Conservation (phyloP, 495 filamentous ascomycete genomes). For the Amphirosellinia nigrospora region DNA sequence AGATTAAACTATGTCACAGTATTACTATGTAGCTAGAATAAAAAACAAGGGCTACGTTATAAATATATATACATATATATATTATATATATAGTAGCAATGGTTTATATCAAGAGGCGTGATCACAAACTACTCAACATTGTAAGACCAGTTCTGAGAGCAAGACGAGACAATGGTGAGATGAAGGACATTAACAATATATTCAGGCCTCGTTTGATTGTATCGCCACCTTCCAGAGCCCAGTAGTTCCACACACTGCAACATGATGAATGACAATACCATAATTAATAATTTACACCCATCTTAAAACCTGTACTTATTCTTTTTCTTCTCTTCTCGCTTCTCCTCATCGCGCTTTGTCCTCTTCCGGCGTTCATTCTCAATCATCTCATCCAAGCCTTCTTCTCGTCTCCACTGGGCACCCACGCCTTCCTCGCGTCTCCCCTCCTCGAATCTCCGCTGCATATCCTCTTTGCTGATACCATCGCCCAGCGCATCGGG, state of each 20-base stretch:
- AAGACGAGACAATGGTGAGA: not conserved
- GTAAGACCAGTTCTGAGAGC: no score
- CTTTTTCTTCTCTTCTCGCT: slow-evolving; percentile 56
- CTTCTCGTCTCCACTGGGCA: slow-evolving; percentile 82
- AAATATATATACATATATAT: no score
- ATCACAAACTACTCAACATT: not conserved
- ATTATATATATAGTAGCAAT: no score
- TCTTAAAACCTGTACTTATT: slow-evolving; percentile 41
- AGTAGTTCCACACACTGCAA: not conserved
- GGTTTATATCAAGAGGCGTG: not conserved
- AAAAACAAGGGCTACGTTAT: not conserved
- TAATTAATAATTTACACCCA: slow-evolving; percentile 6
- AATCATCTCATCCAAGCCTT: slow-evolving; percentile 97
- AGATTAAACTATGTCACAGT: not conserved
- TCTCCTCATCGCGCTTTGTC: slow-evolving; percentile 84
- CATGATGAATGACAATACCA: not conserved
- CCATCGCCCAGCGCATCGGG: slow-evolving; percentile 78
- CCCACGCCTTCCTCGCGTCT: slow-evolving; percentile 69
- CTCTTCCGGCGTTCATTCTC: slow-evolving; percentile 89
- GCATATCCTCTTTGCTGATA: slow-evolving; percentile 66
- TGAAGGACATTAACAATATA: not conserved
- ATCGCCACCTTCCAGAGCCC: not conserved
- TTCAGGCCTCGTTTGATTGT: not conserved
- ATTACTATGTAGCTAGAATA: not conserved
- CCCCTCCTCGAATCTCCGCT: slow-evolving; percentile 73